Base-by-base conservation (phyloP, 768 basidiomycete genomes). In the Panaeolus papilionaceus region DNA sequence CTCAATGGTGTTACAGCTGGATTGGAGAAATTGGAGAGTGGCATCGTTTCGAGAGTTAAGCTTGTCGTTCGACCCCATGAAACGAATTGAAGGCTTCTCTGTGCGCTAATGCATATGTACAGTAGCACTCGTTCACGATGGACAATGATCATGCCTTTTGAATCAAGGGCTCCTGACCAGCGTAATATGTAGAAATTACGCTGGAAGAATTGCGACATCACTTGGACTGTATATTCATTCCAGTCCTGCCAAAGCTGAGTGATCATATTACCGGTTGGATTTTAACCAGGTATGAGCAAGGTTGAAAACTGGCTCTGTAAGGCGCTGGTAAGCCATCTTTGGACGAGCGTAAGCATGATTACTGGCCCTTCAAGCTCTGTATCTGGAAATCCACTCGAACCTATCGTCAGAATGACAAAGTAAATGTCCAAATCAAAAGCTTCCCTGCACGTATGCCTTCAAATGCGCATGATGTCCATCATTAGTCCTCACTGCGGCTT, bases 1-100 rank as follows among this genome's bases (percentile, higher is more conserved):
- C 75, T 86, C 20, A 76, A 71, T 18, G 86, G 80, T 6, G 79
- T 86, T 69, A 72, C 73, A 42, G 73, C 76, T n/a, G 86, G 81
- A 28, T 72, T 87, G 63, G 76, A 77, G 73, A 76, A 80, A 62
- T 69, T 87, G 69, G 76, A 79, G 66, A 73, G 76, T 3, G 77
- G 79, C 37, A 72, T 77, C 70, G 79, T 84, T 39, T 82, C 82
- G 63, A 83, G 79, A 1, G 73, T 78, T 38, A 85, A 86, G 73
- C 70, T 85, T 47, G 76, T 85, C 40, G 77, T 72, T 68, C 80
- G 71, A 39, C 74, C 75, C 1, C n/a, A 49, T 20, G 47, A 49
- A 18, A 49, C 47, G 8, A 12, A 49, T 26, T 49, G 33, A 33
- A 0, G 33, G 33, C 3, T 33, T 2, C 5, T 1, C 5, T 33